phyloP scores from a whole-genome alignment of 768 basidiomycete species.

The Trametes gibbosa region DNA sequence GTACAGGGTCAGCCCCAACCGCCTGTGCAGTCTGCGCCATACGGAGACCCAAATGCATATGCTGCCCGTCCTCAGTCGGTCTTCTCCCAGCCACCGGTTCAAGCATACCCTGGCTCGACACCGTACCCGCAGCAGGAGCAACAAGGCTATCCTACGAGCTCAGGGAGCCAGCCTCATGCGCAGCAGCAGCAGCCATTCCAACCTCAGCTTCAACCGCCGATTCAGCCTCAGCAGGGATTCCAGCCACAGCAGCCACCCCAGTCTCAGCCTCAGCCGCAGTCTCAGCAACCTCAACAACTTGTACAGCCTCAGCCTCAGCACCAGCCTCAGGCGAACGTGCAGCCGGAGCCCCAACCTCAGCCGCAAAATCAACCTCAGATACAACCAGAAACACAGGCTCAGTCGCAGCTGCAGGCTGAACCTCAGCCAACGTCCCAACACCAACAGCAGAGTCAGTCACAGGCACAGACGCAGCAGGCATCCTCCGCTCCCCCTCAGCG shows the following conservation, averaged over 20 bases:
- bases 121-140: constrained; percentile 24
- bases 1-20: constrained; percentile 31
- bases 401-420: constrained; percentile 26
- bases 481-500: constrained; percentile 34
- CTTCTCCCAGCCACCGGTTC: constrained; percentile 28
- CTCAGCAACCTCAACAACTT: constrained; percentile 16
- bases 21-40: constrained; percentile 21
- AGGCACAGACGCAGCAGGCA: constrained; percentile 25
- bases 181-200: constrained; percentile 21
- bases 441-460: constrained; percentile 31
- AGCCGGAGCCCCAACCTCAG: constrained; percentile 29
- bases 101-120: constrained; percentile 22
- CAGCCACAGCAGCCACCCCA: constrained; percentile 17
- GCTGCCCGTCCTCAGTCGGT: constrained; percentile 24
- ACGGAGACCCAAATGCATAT: constrained; percentile 28
- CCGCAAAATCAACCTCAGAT: constrained; percentile 28
- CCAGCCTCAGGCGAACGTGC: constrained; percentile 35
- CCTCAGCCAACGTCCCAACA: constrained; percentile 29
- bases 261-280: constrained; percentile 28
- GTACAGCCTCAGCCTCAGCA: constrained; percentile 18
- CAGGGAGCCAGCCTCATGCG: constrained; percentile 25
- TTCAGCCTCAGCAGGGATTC: constrained; percentile 25
- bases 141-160: constrained; percentile 16
- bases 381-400: constrained; percentile 29
- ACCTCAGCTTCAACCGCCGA: constrained; percentile 20